Evolutionary conservation across 768 basidiomycete species (phyloP), one percentile per base, ranked within the genome.

Genomic region (Pleurotus pulmonarius): DNA sequence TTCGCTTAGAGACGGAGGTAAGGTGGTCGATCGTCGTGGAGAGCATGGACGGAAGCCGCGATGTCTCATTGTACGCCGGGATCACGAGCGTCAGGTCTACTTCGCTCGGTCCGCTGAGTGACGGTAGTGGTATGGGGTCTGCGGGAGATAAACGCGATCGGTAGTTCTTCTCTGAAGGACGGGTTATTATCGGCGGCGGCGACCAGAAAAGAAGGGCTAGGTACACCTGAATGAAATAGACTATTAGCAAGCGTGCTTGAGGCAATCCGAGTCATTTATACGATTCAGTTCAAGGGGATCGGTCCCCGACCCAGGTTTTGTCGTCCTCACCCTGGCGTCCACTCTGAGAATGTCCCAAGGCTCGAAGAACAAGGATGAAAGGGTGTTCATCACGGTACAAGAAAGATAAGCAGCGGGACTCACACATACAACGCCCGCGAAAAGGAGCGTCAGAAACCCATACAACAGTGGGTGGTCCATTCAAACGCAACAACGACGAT

Each of bases 341-440:
- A 68, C 69, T 64, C 60, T 62, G 49, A 58, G 63, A 63, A 73
- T 60, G 71, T 77, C 90, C 85, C 85, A 72, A 64, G 67, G 76
- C 86, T 92, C 90, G 76, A 88, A 92, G 90, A 92, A 92, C 90
- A 92, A 92, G 90, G 90, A 92, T 92, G 90, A 90, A 82, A 69
- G 74, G 76, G 74, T 70, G 62, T 74, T 83, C 86, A 89, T 90
- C 89, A 72, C 64, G 18, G 15, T 44, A 58, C 20, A 13, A 48
- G 15, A 26, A 29, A 22, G 41, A 25, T 12, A 41, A 22, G 9
- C 26, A 24, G 15, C 47, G 49, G 4, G 39, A 73, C 78, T 74
- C 64, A 79, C 78, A 65, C 70, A 63, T 46, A 70, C 56, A 22
- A 75, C 49, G 56, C 67, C 66, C 25, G 68, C 70, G 18, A 62